These are phyloP conservation scores for Lotus japonicus DNA, from an alignment of 306 rosid species.

Conservation along the genomic window DNA sequence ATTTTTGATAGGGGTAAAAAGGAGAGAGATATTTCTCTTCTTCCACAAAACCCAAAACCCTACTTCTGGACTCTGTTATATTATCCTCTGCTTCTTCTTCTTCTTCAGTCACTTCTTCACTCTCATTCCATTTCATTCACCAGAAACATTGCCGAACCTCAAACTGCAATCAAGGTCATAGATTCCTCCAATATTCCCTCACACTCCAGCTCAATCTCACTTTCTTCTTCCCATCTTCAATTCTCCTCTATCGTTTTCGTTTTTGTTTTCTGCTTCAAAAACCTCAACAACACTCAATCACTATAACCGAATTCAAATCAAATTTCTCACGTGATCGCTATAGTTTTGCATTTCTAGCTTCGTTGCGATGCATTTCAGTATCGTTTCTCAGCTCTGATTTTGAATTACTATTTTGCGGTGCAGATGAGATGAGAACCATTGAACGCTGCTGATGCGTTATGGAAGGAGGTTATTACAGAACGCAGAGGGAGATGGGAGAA, in stretches of 20 bases:
- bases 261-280: not conserved
- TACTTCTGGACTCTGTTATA: conserved; percentile 17
- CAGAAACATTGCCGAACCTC: not conserved
- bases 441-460: conserved; percentile 27
- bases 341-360: not conserved
- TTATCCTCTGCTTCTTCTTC: conserved; percentile 8
- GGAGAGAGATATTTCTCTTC: conserved; percentile 15
- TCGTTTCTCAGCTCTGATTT: not conserved
- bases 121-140: not conserved
- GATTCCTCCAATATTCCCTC: not conserved
- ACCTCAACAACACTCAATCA: not conserved
- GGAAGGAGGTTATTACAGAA: conserved; percentile 27
- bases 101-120: not conserved
- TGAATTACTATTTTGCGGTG: conserved; percentile 8
- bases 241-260: not conserved
- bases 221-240: not conserved
- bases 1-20: not conserved
- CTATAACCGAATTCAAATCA: not conserved
- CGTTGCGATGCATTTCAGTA: not conserved
- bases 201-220: not conserved
- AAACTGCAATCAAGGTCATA: not conserved
- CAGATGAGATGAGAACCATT: conserved; percentile 80
- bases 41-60: conserved; percentile 47
- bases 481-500: conserved; percentile 37
- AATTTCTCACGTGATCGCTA: not conserved